Evolutionary conservation across 257 asterid species (phyloP), one percentile per base, ranked within the genome.

Genomic region (Rehmannia glutinosa): DNA sequence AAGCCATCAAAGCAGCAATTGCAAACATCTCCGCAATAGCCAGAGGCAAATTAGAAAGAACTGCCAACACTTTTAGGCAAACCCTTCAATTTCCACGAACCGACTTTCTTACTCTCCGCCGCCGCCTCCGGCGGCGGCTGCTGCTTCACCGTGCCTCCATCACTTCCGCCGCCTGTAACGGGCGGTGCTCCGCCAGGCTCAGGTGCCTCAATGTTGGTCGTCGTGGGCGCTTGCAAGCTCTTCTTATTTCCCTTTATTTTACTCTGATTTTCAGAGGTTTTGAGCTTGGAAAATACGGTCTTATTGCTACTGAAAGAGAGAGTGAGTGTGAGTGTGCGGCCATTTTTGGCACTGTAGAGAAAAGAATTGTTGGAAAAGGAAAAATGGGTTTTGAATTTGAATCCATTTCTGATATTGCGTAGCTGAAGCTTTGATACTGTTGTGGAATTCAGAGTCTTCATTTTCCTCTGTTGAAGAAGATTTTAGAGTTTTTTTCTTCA

Each of bases 1-100:
- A 64, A 71, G 96, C 95, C 95, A 93, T 83, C 61, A 93, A 79
- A 50, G 72, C 91, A 80, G 96, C 97, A 80, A 87, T 67, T 16
- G 81, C 78, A 56, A 81, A 77, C 97, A 87, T 90, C 75, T 93
- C 97, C 15, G 81, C 71, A 67, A 93, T 77, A 71, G 96, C 96
- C 84, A 90, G 76, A 46, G 92, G 87, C 87, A 93, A 81, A 82
- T 86, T 85, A 8, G 94, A 77, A 62, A 90, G 86, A 68, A 74
- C 49, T 4, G 91, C 56, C 79, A 93, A 56, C 8, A 76, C 78
- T 73, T 72, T 75, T 90, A 33, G 85, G 72, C 30, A 87, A 79
- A 15, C 73, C 71, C 73, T 78, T 85, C 62, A 81, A 51, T 54
- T 62, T 5, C 69, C 65, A 75, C 2, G 69, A 76, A 28, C 72